A percentile compares a stretch with the other conserved stretches of the same genome.
These are phyloP conservation scores for Vigna nakashimae DNA, from an alignment of 306 rosid species.

Conservation along the genomic window DNA sequence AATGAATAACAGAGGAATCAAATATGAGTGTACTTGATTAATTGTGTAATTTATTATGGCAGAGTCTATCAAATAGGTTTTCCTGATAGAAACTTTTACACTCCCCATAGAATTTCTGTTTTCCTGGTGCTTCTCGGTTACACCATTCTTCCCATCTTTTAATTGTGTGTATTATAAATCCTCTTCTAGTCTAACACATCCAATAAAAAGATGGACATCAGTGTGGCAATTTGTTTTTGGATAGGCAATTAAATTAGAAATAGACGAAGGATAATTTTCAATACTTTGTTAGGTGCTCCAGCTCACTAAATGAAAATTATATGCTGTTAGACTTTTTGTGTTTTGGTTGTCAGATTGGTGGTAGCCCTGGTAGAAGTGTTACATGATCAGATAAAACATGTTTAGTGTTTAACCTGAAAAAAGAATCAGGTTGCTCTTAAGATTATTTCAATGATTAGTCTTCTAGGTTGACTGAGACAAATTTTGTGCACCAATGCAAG, in stretches of 20 bases:
- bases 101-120: no score
- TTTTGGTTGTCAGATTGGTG: conserved; percentile 1
- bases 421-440: conserved; percentile 9
- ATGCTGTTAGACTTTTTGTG: conserved; percentile 1
- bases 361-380: not conserved
- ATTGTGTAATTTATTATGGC: conserved; percentile 8
- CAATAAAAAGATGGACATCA: not conserved
- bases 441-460: conserved; percentile 22
- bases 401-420: conserved; percentile 5
- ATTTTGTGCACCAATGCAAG: not conserved
- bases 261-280: conserved; percentile 7
- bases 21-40: conserved; percentile 8
- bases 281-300: not conserved
- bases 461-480: conserved; percentile 5
- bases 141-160: not conserved
- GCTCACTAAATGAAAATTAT: not conserved
- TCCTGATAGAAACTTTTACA: no score
- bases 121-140: not conserved
- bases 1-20: not conserved
- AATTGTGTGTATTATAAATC: not conserved
- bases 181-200: conserved; percentile 4
- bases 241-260: conserved; percentile 12
- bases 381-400: conserved; percentile 4
- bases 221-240: conserved; percentile 7
- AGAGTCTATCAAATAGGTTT: conserved; percentile 17